Percentiles rank a stretch among this genome's conserved stretches.
phyloP scores from a whole-genome alignment of 306 rosid species.

The Morella rubra region DNA sequence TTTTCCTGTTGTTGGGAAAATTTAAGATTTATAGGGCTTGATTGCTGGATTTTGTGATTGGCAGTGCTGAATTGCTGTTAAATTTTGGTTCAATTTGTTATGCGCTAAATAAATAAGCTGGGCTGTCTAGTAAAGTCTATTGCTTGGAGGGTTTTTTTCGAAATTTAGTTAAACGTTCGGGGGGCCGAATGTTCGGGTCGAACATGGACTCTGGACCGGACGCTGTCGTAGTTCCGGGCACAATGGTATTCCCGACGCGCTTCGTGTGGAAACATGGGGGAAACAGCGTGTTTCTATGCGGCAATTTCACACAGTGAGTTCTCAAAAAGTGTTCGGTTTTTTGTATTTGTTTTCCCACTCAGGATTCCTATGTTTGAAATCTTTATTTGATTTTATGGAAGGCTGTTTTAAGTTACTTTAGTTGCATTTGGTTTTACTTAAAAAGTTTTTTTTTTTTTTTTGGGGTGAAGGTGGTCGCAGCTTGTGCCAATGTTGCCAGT shows the following conservation, averaged over 20 bases:
- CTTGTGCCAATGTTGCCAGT: slow-evolving; percentile 87
- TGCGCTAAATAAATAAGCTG: slow-evolving; percentile 33
- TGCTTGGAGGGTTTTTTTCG: slow-evolving; percentile 39
- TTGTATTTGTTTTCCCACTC: not conserved
- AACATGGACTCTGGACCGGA: slow-evolving; percentile 69
- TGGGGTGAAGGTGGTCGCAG: slow-evolving; percentile 80
- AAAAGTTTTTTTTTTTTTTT: slow-evolving; percentile 7
- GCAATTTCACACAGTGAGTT: slow-evolving; percentile 78
- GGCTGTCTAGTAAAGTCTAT: slow-evolving; percentile 38
- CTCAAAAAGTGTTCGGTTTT: not conserved
- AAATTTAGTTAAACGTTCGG: slow-evolving; percentile 21
- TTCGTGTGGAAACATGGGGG: slow-evolving; percentile 98
- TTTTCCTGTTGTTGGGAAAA: slow-evolving; percentile 24
- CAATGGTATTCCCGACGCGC: slow-evolving; percentile 75
- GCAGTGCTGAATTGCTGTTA: slow-evolving; percentile 40
- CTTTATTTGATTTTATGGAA: not conserved
- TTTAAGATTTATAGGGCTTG: slow-evolving; percentile 27
- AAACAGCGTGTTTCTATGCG: slow-evolving; percentile 72
- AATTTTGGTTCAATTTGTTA: slow-evolving; percentile 41
- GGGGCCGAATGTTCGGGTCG: slow-evolving; percentile 51
- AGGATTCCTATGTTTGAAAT: not conserved
- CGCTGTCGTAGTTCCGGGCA: slow-evolving; percentile 52
- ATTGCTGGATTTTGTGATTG: slow-evolving; percentile 9
- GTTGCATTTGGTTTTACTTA: slow-evolving; percentile 13
- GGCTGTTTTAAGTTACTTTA: slow-evolving; percentile 12